Evolutionary conservation across 106 monocot genomes (phyloP).

Genomic region (Apostasia ramifera): DNA sequence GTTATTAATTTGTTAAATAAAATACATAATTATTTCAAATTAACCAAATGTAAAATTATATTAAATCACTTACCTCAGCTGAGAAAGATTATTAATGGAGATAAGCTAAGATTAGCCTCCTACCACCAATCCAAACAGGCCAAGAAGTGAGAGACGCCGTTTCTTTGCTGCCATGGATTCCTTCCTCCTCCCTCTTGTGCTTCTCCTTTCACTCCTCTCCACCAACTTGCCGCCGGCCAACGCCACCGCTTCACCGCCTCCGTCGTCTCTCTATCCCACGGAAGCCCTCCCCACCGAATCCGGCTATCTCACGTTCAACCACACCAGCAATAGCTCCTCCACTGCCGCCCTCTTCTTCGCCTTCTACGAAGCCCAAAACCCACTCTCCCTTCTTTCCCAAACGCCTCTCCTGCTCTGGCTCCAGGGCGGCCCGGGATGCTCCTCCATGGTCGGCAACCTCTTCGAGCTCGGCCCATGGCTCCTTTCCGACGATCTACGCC

Average conservation of each 20-base stretch:
- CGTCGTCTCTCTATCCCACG: conserved; percentile 16
- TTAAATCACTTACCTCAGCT: too few species aligned
- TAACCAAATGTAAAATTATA: too few species aligned
- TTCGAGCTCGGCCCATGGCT: conserved; percentile 84
- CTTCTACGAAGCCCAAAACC: conserved; percentile 64
- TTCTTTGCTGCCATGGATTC: background rate
- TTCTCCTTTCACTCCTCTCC: conserved; percentile 1
- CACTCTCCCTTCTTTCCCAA: conserved; percentile 20
- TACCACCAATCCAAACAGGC: too few species aligned
- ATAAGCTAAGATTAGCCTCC: too few species aligned
- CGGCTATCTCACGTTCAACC: conserved; percentile 46
- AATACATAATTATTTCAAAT: too few species aligned
- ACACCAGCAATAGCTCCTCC: conserved; percentile 9
- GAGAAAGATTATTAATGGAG: too few species aligned
- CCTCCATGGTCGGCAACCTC: conserved; percentile 77
- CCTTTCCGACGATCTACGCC: conserved; percentile 23
- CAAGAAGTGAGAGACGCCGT: too few species aligned
- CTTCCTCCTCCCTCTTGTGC: background rate
- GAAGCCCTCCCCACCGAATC: conserved; percentile 51
- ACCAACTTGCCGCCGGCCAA: background rate
- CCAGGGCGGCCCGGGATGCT: conserved; percentile 95
- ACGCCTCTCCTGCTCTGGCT: conserved; percentile 95
- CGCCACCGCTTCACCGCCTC: background rate
- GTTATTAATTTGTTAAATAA: too few species aligned
- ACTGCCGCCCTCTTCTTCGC: conserved; percentile 44